Conservation (phyloP, 257 asterid species). For the Solanum pimpinellifolium region DNA sequence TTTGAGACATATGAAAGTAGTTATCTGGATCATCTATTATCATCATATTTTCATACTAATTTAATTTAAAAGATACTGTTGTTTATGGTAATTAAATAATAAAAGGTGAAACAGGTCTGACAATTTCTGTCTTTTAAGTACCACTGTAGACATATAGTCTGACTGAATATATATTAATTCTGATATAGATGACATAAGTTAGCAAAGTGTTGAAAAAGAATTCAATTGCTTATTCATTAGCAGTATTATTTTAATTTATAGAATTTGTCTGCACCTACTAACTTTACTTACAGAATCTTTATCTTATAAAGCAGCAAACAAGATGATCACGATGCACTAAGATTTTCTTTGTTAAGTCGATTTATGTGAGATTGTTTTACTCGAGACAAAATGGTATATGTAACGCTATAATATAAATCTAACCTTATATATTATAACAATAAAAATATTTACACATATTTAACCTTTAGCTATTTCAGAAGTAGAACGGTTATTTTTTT, state of each 20-base stretch:
- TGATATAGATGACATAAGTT: background rate
- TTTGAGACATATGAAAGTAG: background rate
- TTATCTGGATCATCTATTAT: background rate
- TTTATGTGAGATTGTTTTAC: background rate
- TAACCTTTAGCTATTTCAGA: too few relatives aligned
- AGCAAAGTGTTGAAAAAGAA: background rate
- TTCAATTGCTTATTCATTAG: background rate
- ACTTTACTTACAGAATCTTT: conserved; percentile 6
- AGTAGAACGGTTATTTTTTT: background rate
- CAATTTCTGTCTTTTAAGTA: background rate
- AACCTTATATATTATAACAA: too few relatives aligned
- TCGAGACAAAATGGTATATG: background rate
- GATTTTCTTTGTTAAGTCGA: background rate
- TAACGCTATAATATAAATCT: background rate
- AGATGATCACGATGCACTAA: background rate
- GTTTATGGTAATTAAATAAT: background rate
- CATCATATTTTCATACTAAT: background rate
- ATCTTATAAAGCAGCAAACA: background rate
- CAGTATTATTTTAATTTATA: background rate
- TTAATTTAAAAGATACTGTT: background rate
- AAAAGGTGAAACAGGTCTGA: background rate
- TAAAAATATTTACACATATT: too few relatives aligned
- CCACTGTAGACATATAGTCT: background rate
- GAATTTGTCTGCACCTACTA: background rate
- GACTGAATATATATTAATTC: background rate